Percentiles rank a stretch among this genome's conserved stretches.
Evolutionary conservation across 495 filamentous ascomycete genomes (phyloP).

Genomic region (Xylaria intraflava): DNA sequence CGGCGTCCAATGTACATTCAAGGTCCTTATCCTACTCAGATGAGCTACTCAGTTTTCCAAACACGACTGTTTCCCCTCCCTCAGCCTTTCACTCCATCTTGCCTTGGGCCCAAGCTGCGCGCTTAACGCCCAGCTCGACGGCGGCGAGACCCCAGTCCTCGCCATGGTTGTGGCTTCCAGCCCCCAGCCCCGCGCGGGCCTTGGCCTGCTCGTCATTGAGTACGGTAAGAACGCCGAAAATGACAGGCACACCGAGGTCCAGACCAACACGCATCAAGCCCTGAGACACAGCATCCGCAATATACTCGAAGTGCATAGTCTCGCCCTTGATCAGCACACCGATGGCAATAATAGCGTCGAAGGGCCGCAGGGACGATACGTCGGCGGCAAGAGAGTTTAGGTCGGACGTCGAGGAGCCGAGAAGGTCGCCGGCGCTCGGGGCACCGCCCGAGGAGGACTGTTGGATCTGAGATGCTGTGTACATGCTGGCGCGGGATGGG

Average conservation of each 20-base stretch:
- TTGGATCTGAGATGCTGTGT: slow-evolving; percentile 80
- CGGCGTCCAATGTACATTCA: neutral
- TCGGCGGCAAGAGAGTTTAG: slow-evolving; percentile 35
- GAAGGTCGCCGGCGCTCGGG: slow-evolving; percentile 71
- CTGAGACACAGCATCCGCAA: slow-evolving; percentile 80
- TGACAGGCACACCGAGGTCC: slow-evolving; percentile 77
- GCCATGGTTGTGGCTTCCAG: slow-evolving; percentile 69
- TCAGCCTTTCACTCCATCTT: slow-evolving; percentile 38
- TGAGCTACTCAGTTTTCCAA: neutral
- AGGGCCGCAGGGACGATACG: slow-evolving; percentile 47
- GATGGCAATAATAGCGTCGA: slow-evolving; percentile 91
- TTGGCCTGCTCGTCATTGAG: slow-evolving; percentile 81
- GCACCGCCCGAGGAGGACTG: slow-evolving; percentile 53
- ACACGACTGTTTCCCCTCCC: neutral
- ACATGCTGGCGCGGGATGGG: slow-evolving; percentile 50
- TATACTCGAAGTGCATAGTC: slow-evolving; percentile 99
- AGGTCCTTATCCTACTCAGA: neutral
- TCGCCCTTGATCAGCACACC: slow-evolving; percentile 96
- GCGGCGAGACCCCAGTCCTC: slow-evolving; percentile 80
- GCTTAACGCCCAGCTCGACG: slow-evolving; percentile 67
- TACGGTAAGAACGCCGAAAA: slow-evolving; percentile 90
- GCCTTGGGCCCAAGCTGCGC: slow-evolving; percentile 61
- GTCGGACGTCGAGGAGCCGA: slow-evolving; percentile 61
- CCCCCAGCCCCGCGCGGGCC: slow-evolving; percentile 71
- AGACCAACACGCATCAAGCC: slow-evolving; percentile 92